These are phyloP conservation scores for Daphne laureola DNA, from an alignment of 441 rosid species.

Conservation along the genomic window DNA sequence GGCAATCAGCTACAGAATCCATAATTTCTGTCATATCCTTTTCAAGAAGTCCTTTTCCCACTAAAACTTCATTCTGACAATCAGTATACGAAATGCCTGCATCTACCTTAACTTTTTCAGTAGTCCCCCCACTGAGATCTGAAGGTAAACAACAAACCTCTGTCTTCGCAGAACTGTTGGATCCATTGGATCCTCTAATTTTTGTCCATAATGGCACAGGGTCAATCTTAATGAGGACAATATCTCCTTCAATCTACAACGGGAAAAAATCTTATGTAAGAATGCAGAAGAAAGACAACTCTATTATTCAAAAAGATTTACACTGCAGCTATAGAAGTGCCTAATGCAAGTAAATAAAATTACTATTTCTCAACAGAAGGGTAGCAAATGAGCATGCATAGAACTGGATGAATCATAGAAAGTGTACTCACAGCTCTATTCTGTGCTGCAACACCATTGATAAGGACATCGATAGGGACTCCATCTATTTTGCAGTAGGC, in stretches of 20 bases:
- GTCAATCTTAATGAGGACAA: conserved; percentile 61
- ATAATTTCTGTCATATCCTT: conserved; percentile 14
- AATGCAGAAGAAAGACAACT: too few species aligned
- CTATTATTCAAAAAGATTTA: too few species aligned
- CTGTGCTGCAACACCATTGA: conserved; percentile 60
- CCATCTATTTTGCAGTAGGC: conserved; percentile 96
- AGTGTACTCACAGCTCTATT: conserved; percentile 83
- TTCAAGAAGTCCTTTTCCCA: conserved; percentile 18
- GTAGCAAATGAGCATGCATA: too few species aligned
- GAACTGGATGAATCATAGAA: too few species aligned
- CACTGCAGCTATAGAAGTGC: too few species aligned
- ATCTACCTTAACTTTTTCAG: conserved; percentile 23
- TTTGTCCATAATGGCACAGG: conserved; percentile 61
- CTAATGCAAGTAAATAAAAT: too few species aligned
- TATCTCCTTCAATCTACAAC: conserved; percentile 75
- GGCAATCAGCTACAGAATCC: conserved; percentile 15
- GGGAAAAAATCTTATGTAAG: too few species aligned
- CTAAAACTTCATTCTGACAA: conserved; percentile 14
- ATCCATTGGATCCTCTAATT: conserved; percentile 64
- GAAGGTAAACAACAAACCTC: conserved; percentile 25
- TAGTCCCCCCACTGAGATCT: conserved; percentile 23
- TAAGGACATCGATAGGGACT: conserved; percentile 67
- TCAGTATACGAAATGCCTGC: conserved; percentile 12
- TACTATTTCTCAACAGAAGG: too few species aligned
- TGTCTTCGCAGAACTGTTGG: conserved; percentile 22